Percentiles rank a stretch among this genome's conserved stretches.
Conservation (phyloP, 192 early-diverging fungal genomes). For the Phycomyces blakesleeanus region DNA sequence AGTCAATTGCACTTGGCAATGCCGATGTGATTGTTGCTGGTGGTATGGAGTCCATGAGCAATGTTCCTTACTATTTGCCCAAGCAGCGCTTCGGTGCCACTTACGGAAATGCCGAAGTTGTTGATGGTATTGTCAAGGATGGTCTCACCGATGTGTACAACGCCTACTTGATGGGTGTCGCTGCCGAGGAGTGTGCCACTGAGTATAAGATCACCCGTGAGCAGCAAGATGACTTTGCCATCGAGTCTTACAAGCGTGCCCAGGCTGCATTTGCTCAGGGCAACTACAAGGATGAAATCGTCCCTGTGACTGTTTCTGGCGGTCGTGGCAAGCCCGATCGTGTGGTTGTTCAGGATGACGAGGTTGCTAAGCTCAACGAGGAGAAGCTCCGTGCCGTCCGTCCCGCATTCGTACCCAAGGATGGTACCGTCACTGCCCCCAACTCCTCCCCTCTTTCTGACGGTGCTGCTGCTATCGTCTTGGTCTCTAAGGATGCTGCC, state of each 20-base stretch:
- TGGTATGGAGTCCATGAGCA: slow-evolving; percentile 82
- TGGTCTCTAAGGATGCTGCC: slow-evolving; percentile 65
- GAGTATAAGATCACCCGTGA: slow-evolving; percentile 75
- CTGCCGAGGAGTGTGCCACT: slow-evolving; percentile 75
- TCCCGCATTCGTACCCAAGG: slow-evolving; percentile 78
- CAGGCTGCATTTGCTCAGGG: slow-evolving; percentile 64
- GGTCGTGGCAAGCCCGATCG: slow-evolving; percentile 66
- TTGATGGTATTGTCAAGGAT: slow-evolving; percentile 74
- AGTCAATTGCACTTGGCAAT: slow-evolving; percentile 69
- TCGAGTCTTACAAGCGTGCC: slow-evolving; percentile 78
- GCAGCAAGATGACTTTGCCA: slow-evolving; percentile 77
- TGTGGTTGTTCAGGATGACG: slow-evolving; percentile 65
- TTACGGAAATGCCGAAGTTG: slow-evolving; percentile 66
- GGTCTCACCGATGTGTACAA: slow-evolving; percentile 75
- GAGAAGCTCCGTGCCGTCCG: slow-evolving; percentile 87
- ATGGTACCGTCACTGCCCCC: slow-evolving; percentile 91
- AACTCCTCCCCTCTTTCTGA: slow-evolving; percentile 84
- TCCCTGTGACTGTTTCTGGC: slow-evolving; percentile 67
- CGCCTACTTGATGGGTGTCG: slow-evolving; percentile 73
- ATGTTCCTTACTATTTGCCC: slow-evolving; percentile 77
- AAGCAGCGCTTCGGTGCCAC: slow-evolving; percentile 75
- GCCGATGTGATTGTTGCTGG: slow-evolving; percentile 71
- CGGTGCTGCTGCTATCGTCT: slow-evolving; percentile 71
- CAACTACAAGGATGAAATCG: slow-evolving; percentile 64
- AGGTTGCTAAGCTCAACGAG: slow-evolving; percentile 68